A percentile compares a stretch with the other conserved stretches of the same genome.
phyloP scores from a whole-genome alignment of 2,329 filamentous ascomycete genomes.

The Beauveria pseudobassiana region DNA sequence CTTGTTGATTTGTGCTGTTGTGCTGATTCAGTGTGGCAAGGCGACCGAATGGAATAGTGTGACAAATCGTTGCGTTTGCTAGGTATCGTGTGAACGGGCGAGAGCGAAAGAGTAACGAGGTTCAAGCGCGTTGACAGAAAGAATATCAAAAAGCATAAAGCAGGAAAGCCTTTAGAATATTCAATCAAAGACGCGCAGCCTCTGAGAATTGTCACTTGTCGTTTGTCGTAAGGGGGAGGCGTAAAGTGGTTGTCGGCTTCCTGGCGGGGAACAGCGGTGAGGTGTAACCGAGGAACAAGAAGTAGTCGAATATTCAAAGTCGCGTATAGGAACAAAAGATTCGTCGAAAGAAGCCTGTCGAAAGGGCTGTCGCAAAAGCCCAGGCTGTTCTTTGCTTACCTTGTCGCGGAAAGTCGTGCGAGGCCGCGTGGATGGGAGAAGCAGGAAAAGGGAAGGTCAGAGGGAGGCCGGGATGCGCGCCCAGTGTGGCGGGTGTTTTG shows the following conservation, averaged over 20 bases:
- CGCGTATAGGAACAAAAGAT: not conserved
- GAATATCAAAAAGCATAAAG: not conserved
- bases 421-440: not conserved
- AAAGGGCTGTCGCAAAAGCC: constrained; percentile 7
- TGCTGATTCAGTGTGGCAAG: not conserved
- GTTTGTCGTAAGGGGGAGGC: not conserved
- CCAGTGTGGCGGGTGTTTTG: constrained; percentile 9
- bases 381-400: constrained; percentile 3
- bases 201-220: not conserved
- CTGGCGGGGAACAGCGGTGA: constrained; percentile 3
- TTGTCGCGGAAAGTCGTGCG: not conserved
- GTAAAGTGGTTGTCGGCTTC: constrained; percentile 5
- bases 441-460: not conserved
- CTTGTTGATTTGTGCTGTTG: not conserved
- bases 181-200: not conserved
- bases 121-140: not conserved
- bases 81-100: not conserved
- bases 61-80: not conserved
- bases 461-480: constrained; percentile 3
- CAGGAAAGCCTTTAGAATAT: not conserved
- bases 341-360: constrained; percentile 4
- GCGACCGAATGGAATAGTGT: not conserved
- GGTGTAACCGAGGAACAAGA: not conserved
- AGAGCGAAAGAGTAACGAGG: not conserved
- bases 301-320: not conserved